Base-by-base conservation (phyloP, 441 rosid genomes). In the Omphalea diandra region DNA sequence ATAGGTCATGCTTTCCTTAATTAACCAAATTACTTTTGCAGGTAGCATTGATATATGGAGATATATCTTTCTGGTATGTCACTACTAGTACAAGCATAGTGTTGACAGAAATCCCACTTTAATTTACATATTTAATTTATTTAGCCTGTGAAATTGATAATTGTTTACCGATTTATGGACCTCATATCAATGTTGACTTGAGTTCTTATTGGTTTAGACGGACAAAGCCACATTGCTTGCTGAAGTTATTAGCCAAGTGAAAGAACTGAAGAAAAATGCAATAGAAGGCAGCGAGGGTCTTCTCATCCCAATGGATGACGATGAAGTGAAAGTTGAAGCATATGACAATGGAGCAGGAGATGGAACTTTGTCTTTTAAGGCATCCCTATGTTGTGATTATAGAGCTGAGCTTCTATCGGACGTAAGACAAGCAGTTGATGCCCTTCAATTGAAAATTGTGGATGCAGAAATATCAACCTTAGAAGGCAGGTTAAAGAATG, bases 191-290 rank as follows among this genome's bases (percentile, higher is more conserved):
- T 63, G 58, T 35, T 53, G 66, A 69, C 62, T 65, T 67, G 36
- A 65, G 40, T 22, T 15, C 12, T 46, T n/a, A 11, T 55, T 11
- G 10, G 29, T 67, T 22, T 49, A 89, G 94, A 85, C 87, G 91
- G 94, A 89, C 79, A 89, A 89, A 67, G 91, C 94, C 49, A 74
- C 90, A 60, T 77, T 89, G 81, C 94, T 89, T 38, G 90, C 87
- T 56, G 85, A 81, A 73, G 94, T 89, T 7, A 73, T 85, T 38
- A 70, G 22, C 36, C 82, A 85, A 75, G 84, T 89, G 58, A 85
- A 84, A 67, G 86, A 82, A 69, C 87, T 89, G 60, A 79, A 86
- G 73, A 80, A 73, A 78, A 78, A 47, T 22, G 91, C 91, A 27
- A 47, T 27, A 1, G 88, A 82, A 75, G 82, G 86, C 32, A 78